Evolutionary conservation across 1,284 basidiomycete genomes (phyloP), one percentile per base, ranked within the genome.

Genomic region (Baeospora myosura): DNA sequence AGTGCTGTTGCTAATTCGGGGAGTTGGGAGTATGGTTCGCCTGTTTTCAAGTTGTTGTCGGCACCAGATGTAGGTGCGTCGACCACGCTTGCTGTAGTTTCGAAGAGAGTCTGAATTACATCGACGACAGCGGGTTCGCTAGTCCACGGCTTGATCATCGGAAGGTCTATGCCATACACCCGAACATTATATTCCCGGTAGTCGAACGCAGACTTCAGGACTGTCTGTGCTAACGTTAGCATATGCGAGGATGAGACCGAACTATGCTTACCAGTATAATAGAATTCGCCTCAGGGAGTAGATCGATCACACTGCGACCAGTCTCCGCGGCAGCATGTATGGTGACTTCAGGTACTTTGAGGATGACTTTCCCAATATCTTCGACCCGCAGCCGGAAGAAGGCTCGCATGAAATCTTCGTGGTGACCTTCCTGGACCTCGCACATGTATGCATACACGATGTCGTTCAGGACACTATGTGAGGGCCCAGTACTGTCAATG

Each of bases 111-210:
- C 32, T 86, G 71, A 2, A 90, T 64, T 18, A 81, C 70, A 37
- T 88, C 80, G 42, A 96, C 76, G 34, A 88, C 62, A 0, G 65
- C 60, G 5, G 75, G 68, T 50, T 71, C 71, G 57, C 80, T 90
- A 2, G 91, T 90, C 95, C 95, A 98, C 1, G 89, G 78, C 50
- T 85, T 78, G 43, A 76, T 70, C 66, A 83, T 78, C 0, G 81
- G 81, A 24, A 73, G 65, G 10, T 78, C 70, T 38, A 97, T 69
- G 20, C 87, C 88, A 58, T 98, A 98, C 4, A 84, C 71, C 3
- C 71, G 71, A 3, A 73, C 57, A 49, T 87, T 82, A 49, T 82
- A 78, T 36, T 78, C 72, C 24, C 92, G 78, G 56, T 86, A 90
- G 30, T 79, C 72, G 38, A 81, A 69, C 0, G 88, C 82, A 3